Percentiles rank a stretch among this genome's conserved stretches.
Evolutionary conservation across 2,329 filamentous ascomycete genomes (phyloP).

Genomic region (Fusarium albidum): DNA sequence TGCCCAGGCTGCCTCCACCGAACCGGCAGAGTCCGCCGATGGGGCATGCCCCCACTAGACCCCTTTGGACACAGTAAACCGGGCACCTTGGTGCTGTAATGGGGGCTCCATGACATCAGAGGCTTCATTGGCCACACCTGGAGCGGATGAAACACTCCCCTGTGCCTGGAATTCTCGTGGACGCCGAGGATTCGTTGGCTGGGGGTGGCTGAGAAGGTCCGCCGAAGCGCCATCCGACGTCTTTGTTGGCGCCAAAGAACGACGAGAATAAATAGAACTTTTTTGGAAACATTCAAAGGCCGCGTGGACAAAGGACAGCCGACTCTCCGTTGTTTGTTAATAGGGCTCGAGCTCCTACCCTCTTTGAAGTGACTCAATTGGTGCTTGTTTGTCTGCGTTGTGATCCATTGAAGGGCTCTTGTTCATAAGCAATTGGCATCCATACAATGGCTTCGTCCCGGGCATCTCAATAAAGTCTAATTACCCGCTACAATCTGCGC

Average conservation of each 20-base stretch:
- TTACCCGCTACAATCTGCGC: constrained; percentile 5
- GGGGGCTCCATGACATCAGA: constrained; percentile 46
- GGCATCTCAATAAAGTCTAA: not conserved
- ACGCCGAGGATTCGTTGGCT: constrained; percentile 27
- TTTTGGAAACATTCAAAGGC: not conserved
- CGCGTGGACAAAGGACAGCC: too few species aligned
- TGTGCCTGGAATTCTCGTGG: constrained; percentile 24
- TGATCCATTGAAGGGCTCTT: too few species aligned
- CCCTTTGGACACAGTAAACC: not conserved
- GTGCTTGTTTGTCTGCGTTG: too few species aligned
- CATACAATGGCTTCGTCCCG: constrained; percentile 3
- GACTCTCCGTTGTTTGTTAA: too few species aligned
- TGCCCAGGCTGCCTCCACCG: not conserved
- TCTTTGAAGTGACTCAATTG: too few species aligned
- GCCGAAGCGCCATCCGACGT: constrained; percentile 1
- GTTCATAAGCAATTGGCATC: not conserved
- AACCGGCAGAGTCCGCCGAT: constrained; percentile 7
- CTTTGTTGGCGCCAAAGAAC: not conserved
- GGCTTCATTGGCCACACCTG: constrained; percentile 42
- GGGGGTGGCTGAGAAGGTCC: constrained; percentile 1
- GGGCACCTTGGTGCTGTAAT: constrained; percentile 22
- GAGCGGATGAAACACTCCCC: constrained; percentile 34
- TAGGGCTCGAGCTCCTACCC: too few species aligned
- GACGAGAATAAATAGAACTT: constrained; percentile 7
- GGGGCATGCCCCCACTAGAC: not conserved